Conservation (phyloP, 352 stramenopile genomes). For the Phytopythium vexans region DNA sequence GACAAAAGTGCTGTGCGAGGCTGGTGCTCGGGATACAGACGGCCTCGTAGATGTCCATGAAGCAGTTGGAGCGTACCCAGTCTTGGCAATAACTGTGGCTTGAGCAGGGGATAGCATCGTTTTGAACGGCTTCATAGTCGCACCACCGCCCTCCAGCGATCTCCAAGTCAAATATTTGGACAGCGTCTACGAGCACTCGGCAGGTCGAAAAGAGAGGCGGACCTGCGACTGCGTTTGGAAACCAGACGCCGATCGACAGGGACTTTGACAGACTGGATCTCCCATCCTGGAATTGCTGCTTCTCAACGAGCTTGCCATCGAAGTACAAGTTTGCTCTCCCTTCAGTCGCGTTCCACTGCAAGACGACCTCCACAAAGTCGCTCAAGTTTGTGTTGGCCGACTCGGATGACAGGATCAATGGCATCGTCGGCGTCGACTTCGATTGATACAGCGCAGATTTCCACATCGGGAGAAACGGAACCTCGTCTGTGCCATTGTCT, state of each 20-base stretch:
- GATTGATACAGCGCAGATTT: constrained; percentile 54
- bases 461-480: constrained; percentile 58
- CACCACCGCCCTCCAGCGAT: constrained; percentile 61
- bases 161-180: constrained; percentile 54
- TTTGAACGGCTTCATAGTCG: constrained; percentile 34
- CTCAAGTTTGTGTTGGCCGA: not conserved
- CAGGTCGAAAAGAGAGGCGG: constrained; percentile 54
- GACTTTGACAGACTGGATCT: not conserved
- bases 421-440: constrained; percentile 30
- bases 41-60: constrained; percentile 61
- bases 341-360: constrained; percentile 62
- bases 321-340: constrained; percentile 63
- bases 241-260: constrained; percentile 61
- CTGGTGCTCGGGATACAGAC: constrained; percentile 21
- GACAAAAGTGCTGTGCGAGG: constrained; percentile 19
- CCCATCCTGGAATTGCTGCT: constrained; percentile 16
- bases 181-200: constrained; percentile 39
- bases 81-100: constrained; percentile 34
- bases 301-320: constrained; percentile 44
- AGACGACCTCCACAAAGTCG: constrained; percentile 40
- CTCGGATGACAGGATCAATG: constrained; percentile 25
- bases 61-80: constrained; percentile 49
- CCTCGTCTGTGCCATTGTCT: constrained; percentile 10
- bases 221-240: constrained; percentile 61
- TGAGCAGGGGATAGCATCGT: constrained; percentile 24